These are phyloP conservation scores for Tilletia indica DNA, from an alignment of 1,284 basidiomycete species.

Conservation along the genomic window DNA sequence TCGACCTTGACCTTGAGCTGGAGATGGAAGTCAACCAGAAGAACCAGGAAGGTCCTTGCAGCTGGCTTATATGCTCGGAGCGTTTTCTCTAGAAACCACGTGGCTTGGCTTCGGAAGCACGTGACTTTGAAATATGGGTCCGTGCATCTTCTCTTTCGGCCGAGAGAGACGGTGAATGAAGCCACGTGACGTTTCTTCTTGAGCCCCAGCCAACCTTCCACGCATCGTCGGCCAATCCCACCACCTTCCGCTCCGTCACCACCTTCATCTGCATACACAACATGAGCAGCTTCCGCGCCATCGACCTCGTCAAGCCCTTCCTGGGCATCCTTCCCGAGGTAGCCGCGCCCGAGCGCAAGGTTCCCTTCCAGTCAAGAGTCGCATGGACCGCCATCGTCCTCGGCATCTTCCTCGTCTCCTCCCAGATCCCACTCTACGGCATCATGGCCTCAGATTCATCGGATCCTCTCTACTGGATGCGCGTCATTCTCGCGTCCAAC, in stretches of 20 bases:
- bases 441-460: constrained; percentile 56
- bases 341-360: constrained; percentile 54
- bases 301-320: constrained; percentile 56
- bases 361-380: constrained; percentile 52
- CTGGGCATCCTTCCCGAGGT: constrained; percentile 56
- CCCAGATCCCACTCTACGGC: constrained; percentile 55
- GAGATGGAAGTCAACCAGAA: too few relatives aligned
- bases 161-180: not conserved
- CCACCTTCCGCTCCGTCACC: not conserved
- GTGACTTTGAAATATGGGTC: not conserved
- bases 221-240: too few relatives aligned
- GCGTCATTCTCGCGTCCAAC: constrained; percentile 97
- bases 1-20: too few relatives aligned
- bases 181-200: not conserved
- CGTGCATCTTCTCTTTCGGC: not conserved
- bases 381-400: constrained; percentile 56
- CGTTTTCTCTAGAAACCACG: not conserved
- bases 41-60: too few relatives aligned
- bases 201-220: not conserved
- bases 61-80: too few relatives aligned
- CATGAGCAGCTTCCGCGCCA: constrained; percentile 39
- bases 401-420: constrained; percentile 55
- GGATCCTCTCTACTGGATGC: constrained; percentile 99
- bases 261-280: not conserved
- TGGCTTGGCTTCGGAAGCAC: not conserved